Evolutionary conservation across 441 rosid species (phyloP).

Genomic region (Erysimum cheiri): DNA sequence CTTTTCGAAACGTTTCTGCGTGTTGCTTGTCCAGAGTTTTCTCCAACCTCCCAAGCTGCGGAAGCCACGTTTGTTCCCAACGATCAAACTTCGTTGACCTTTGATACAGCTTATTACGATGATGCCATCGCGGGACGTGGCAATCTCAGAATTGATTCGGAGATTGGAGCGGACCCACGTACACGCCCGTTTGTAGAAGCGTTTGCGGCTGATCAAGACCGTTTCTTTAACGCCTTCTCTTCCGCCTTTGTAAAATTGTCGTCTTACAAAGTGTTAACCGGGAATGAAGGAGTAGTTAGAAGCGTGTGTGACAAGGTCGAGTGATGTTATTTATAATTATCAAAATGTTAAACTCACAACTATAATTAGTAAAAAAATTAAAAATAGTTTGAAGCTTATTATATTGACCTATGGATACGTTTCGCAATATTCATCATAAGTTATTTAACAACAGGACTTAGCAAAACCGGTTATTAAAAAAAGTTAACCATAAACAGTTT

Average conservation of each 20-base stretch:
- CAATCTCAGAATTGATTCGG: constrained; percentile 50
- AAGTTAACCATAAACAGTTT: neutral
- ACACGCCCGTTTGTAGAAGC: constrained; percentile 47
- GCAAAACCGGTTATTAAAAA: neutral
- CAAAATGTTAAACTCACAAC: neutral
- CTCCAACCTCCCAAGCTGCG: constrained; percentile 34
- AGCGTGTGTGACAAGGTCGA: constrained; percentile 44
- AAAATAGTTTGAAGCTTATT: neutral
- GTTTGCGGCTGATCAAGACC: constrained; percentile 46
- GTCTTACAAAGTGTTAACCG: constrained; percentile 44
- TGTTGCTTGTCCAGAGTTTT: constrained; percentile 42
- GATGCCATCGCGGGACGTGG: constrained; percentile 49
- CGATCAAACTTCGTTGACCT: constrained; percentile 47
- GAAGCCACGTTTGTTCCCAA: constrained; percentile 50
- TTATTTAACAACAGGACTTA: neutral
- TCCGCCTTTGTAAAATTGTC: constrained; percentile 57
- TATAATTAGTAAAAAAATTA: neutral
- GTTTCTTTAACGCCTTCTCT: constrained; percentile 50
- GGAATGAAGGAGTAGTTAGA: constrained; percentile 47
- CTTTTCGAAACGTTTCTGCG: constrained; percentile 46
- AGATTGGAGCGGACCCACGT: constrained; percentile 50
- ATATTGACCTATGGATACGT: neutral
- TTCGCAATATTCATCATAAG: neutral
- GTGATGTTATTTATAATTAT: constrained; percentile 27
- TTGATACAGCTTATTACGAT: constrained; percentile 50